These are phyloP conservation scores for Raddia guianensis DNA, from an alignment of 176 grass and related monocot species.

Conservation along the genomic window DNA sequence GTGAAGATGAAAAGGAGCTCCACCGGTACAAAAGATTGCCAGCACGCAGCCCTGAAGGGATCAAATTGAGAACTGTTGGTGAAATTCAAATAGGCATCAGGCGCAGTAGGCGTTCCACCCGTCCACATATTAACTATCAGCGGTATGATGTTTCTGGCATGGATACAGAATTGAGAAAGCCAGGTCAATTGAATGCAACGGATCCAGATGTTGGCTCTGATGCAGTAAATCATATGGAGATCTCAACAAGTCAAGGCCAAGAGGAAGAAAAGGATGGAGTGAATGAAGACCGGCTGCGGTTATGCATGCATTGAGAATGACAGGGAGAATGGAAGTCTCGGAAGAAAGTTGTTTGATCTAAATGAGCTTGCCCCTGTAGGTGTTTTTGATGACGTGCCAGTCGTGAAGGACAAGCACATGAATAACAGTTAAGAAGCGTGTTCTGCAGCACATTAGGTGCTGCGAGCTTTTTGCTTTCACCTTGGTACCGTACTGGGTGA, in stretches of 20 bases:
- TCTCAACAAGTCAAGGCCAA: slow-evolving; percentile 63
- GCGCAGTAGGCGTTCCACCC: slow-evolving; percentile 71
- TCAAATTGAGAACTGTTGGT: slow-evolving; percentile 54
- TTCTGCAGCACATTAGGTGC: slow-evolving; percentile 11
- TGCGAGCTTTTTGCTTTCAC: slow-evolving; percentile 1
- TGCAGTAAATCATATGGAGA: slow-evolving; percentile 42
- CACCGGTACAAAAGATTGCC: slow-evolving; percentile 48
- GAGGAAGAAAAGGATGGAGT: slow-evolving; percentile 54
- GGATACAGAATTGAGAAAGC: slow-evolving; percentile 52
- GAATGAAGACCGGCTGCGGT: slow-evolving; percentile 43
- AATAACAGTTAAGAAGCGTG: slow-evolving; percentile 47
- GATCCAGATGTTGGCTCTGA: slow-evolving; percentile 58
- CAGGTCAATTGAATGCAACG: slow-evolving; percentile 46
- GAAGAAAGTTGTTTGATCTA: slow-evolving; percentile 64
- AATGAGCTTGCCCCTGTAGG: slow-evolving; percentile 59
- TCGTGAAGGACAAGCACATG: slow-evolving; percentile 51
- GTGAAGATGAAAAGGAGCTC: slow-evolving; percentile 56
- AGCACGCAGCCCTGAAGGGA: slow-evolving; percentile 44
- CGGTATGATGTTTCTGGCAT: slow-evolving; percentile 60
- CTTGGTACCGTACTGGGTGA: not conserved
- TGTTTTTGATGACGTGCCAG: slow-evolving; percentile 53
- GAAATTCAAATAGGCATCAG: slow-evolving; percentile 68
- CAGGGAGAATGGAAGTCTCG: slow-evolving; percentile 33
- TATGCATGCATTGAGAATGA: slow-evolving; percentile 43
- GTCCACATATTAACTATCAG: slow-evolving; percentile 62